phyloP scores from a whole-genome alignment of 2,329 filamentous ascomycete species.

The Colletotrichum limetticola region DNA sequence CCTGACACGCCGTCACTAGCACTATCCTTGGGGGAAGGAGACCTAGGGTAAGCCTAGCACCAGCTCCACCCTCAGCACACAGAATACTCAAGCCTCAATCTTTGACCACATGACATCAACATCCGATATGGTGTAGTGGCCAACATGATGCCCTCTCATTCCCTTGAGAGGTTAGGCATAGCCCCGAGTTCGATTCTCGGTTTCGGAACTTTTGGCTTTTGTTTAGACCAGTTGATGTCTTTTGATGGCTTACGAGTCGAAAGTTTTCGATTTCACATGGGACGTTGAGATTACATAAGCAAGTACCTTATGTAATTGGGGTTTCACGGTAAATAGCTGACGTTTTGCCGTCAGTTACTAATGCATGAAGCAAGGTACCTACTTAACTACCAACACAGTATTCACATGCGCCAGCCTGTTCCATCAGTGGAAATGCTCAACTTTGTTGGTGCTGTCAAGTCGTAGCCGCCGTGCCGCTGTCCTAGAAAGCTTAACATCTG shows the following conservation, averaged over 20 bases:
- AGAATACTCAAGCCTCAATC: background rate
- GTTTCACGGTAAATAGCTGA: too few species aligned
- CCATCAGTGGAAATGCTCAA: background rate
- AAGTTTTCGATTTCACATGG: too few species aligned
- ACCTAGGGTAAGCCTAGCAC: background rate
- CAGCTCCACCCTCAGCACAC: background rate
- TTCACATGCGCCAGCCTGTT: background rate
- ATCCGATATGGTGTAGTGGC: slow-evolving; percentile 35
- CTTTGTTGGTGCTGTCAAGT: background rate
- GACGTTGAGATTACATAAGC: too few species aligned
- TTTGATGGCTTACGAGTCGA: too few species aligned
- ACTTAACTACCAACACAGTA: too few species aligned
- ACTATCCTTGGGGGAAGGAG: background rate
- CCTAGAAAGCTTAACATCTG: slow-evolving; percentile 12
- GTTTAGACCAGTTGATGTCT: too few species aligned
- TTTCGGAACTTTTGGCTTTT: slow-evolving; percentile 17
- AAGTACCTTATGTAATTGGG: too few species aligned
- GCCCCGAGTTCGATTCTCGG: slow-evolving; percentile 34
- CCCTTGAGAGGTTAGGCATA: slow-evolving; percentile 20
- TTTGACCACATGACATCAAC: accelerated
- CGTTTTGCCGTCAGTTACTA: too few species aligned
- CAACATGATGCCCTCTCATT: slow-evolving; percentile 34
- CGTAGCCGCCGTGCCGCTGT: background rate
- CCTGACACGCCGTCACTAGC: background rate
- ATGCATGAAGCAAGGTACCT: too few species aligned